Evolutionary conservation across 345 rosid genomes (phyloP), one percentile per base, ranked within the genome.

Genomic region (Eucalyptus urophylla): DNA sequence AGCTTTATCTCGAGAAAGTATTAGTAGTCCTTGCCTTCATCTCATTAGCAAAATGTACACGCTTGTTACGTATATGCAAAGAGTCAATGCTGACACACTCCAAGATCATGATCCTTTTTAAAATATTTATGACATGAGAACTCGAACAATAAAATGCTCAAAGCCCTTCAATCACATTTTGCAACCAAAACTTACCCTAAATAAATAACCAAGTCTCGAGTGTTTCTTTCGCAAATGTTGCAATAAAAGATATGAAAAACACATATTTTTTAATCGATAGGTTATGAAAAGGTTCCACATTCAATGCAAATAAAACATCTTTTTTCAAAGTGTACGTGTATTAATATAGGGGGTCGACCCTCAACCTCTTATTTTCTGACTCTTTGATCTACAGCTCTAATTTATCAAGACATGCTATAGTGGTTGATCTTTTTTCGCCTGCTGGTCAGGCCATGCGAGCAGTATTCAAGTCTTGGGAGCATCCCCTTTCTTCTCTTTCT

Each of bases 361-460:
- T 49, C 50, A 2, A 4, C 50, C 50, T 49, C 50, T 49, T 49
- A 49, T 49, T 49, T 49, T 49, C 1, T 49, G 2, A 49, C 50
- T 49, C 50, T 49, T 49, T 49, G 50, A 49, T 49, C 50, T 49
- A 49, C 2, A 13, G 2, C 15, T 49, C 50, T 13, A 0, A 15
- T 49, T 49, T 13, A 49, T 2, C 50, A 49, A 49, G 50, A 49
- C 50, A 49, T 49, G 50, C 50, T 49, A 13, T 2, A 0, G 15
- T 49, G 50, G 50, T 2, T 4, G 1, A 13, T 49, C 5, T 11
- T 47, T 49, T 49, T 49, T 13, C 0, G 2, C 15, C 6, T 13
- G 2, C 6, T 49, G 14, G 15, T 49, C 0, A 13, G 6, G 50
- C 50, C 50, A 49, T 49, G 50, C 15, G 5, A 49, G 15, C 6